Conservation (phyloP, 2,329 filamentous ascomycete species). For the Phoma herbarum region DNA sequence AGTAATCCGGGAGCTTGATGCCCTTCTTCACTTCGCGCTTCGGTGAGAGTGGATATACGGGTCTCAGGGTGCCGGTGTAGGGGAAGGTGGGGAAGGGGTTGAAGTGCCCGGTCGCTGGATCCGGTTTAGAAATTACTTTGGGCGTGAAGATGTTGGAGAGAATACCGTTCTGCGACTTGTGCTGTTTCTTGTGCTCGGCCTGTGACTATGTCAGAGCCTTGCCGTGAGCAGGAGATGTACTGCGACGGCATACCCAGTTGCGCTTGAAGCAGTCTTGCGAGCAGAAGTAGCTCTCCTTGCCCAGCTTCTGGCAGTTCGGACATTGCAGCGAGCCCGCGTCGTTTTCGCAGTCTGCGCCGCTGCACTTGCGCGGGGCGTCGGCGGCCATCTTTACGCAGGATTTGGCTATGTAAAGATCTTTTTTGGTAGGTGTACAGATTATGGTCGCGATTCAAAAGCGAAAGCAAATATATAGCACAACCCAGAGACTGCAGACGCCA, state of each 20-base stretch:
- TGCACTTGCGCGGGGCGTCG: conserved; percentile 72
- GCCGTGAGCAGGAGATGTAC: conserved; percentile 10
- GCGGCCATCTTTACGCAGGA: conserved; percentile 37
- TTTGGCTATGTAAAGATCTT: conserved; percentile 4
- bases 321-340: conserved; percentile 88
- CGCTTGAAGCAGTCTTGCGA: conserved; percentile 98
- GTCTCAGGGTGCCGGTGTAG: conserved; percentile 82
- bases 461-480: conserved; percentile 13
- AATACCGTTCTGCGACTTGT: conserved; percentile 81
- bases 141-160: conserved; percentile 78
- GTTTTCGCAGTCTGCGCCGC: conserved; percentile 84
- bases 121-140: conserved; percentile 87
- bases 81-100: conserved; percentile 91
- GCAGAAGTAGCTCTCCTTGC: conserved; percentile 94
- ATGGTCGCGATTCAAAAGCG: neutral
- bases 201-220: conserved; percentile 53
- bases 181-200: conserved; percentile 81
- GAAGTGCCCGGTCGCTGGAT: conserved; percentile 87
- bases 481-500: neutral
- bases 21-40: conserved; percentile 71
- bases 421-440: neutral
- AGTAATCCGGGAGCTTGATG: conserved; percentile 88
- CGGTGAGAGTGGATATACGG: conserved; percentile 70
- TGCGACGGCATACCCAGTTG: conserved; percentile 79
- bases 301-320: conserved; percentile 91